Conservation (phyloP, 768 basidiomycete genomes). For the Zangia roseola region DNA sequence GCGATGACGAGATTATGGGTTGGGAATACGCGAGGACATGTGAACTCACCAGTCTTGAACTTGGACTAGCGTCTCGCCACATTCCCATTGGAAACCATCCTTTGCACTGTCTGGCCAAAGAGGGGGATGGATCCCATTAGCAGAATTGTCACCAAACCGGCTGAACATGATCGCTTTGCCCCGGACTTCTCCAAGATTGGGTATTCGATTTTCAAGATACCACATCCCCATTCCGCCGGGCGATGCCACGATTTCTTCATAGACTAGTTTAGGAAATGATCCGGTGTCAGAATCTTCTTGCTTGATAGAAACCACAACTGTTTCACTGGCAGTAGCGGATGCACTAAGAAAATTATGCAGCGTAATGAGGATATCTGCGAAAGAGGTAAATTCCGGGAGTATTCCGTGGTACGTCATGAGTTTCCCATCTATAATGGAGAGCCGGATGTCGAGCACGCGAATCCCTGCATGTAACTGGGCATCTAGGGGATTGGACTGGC, state of each 20-base stretch:
- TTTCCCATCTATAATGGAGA: slow-evolving; percentile 59
- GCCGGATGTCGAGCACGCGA: slow-evolving; percentile 78
- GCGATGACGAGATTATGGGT: neutral
- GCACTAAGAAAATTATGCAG: slow-evolving; percentile 65
- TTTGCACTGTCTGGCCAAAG: slow-evolving; percentile 80
- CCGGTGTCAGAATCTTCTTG: slow-evolving; percentile 68
- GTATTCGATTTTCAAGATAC: slow-evolving; percentile 81
- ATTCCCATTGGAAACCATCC: slow-evolving; percentile 76
- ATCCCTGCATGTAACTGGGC: slow-evolving; percentile 76
- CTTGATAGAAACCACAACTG: slow-evolving; percentile 84
- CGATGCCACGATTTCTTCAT: slow-evolving; percentile 56
- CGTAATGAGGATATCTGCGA: slow-evolving; percentile 60
- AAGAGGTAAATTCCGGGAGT: slow-evolving; percentile 67
- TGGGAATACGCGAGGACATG: neutral
- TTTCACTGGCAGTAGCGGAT: slow-evolving; percentile 59
- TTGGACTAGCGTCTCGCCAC: slow-evolving; percentile 64
- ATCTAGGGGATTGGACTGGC: slow-evolving; percentile 65
- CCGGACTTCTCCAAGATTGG: slow-evolving; percentile 77
- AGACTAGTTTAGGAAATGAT: slow-evolving; percentile 64
- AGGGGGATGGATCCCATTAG: slow-evolving; percentile 84
- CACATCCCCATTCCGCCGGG: slow-evolving; percentile 60
- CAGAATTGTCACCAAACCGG: slow-evolving; percentile 66
- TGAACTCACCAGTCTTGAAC: slow-evolving; percentile 79
- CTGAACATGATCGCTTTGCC: slow-evolving; percentile 86
- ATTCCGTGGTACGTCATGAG: slow-evolving; percentile 82